Base-by-base conservation (phyloP, 1,139 yeast genomes). In the Saccharomyces hybrid region DNA sequence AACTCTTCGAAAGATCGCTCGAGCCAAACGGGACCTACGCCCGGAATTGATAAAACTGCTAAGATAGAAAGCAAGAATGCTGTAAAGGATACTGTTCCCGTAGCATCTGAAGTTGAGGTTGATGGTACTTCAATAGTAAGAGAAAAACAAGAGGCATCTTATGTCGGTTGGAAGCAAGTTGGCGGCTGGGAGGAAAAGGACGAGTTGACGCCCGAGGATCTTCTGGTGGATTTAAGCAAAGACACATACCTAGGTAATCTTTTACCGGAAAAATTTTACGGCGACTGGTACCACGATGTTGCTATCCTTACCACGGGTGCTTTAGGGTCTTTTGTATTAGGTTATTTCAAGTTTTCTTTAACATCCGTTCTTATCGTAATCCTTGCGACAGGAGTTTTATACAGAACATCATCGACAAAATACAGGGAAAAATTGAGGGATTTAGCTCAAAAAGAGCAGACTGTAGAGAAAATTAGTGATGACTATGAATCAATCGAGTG, bases 251-350 rank as follows among this genome's bases (percentile, higher is more conserved):
- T 89, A 59, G 93, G 87, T 63, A 77, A 80, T 57, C 80, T 84
- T 64, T 73, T 91, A 53, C 93, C 95, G 1, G 83, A 86, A 31
- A 75, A 72, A 32, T 79, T 81, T 13, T 88, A 86, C 63, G 99
- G 99, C 53, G 97, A 93, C 65, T 93, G 99, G 98, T 93, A 85
- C 69, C 99, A 93, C 70, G 85, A 86, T 59, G 84, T 86, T n/a
- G 97, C 81, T 0, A 78, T 82, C 50, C 75, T 89, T 59, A 73
- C 85, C 30, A 71, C 78, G 6, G 88, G 87, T 1, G 90, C 86
- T 0, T 67, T 86, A 13, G 69, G 86, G 23, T 87, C 96, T 2
- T 91, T 95, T 85, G 60, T 84, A 7, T 69, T 88, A 50, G 99
- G 98, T 14, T 80, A 86, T 73, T 80, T 87, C 59, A 78, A 83